Evolutionary conservation across 805 yeast genomes (phyloP), one percentile per base, ranked within the genome.

Genomic region (Ogataea minuta): DNA sequence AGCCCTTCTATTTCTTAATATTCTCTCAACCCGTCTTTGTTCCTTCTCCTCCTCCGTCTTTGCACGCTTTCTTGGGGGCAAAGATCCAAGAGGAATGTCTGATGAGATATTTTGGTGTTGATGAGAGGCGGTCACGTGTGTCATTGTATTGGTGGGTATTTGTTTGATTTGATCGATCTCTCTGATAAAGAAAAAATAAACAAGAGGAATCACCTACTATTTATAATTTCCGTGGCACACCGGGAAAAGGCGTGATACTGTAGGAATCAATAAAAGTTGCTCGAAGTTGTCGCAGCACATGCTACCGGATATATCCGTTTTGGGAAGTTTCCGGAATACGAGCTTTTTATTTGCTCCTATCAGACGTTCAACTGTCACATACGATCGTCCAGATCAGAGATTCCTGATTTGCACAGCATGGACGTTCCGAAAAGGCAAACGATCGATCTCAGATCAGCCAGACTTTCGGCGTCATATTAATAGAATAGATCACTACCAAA

Each of bases 21-120:
- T 90, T 36, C 99, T 73, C 66, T 93, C 98, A 39, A 90, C 79
- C 32, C 96, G 77, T 50, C 98, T 81, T 67, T 91, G 98, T 64
- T 93, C 98, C 68, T 91, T 93, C 67, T 91, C 98, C 66, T 90
- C 96, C 52, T 85, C 77, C 28, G 99, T 93, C 72, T 85, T 88
- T 6, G 99, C 98, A 53, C 98, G 79, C 70, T 93, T 93, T 49
- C 98, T 77, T 38, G 98, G 98, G 21, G 97, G 96, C 44, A 91
- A 69, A 16, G 50, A 43, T 17, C 56, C 59, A 15, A 46, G 23
- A 21, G 52, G 43, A 32, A 43, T 44, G 9, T 44, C 45, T 5
- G 49, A 27, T 3, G 45, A 24, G 13, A 36, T 23, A 2, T 42
- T 31, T 14, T 31, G 34, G 21, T 44, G 44, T 28, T 44, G 49